Evolutionary conservation across 1,139 yeast genomes (phyloP).

Genomic region (Suhomyces anneliseae): DNA sequence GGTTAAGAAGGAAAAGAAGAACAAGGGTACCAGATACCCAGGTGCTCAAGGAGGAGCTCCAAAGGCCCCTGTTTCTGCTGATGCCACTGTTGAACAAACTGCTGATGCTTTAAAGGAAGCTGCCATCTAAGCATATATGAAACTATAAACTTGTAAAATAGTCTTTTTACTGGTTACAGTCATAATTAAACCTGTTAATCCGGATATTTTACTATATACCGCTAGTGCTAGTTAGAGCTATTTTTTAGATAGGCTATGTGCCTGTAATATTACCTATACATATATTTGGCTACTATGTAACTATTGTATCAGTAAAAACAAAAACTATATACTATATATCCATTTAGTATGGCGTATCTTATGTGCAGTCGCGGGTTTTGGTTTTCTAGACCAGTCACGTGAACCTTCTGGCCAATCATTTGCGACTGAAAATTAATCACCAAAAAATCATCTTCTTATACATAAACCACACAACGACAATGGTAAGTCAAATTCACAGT

Average conservation of each 20-base stretch:
- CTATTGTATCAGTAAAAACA: no score
- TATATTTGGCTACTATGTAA: no score
- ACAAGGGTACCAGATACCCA: constrained; percentile 84
- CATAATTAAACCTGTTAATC: no score
- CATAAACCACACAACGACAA: constrained; percentile 8
- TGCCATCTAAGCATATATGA: constrained; percentile 5
- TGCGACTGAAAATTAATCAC: constrained; percentile 12
- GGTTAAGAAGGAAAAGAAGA: constrained; percentile 74
- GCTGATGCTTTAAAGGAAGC: constrained; percentile 18
- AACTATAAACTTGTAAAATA: no score
- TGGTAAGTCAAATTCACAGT: constrained; percentile 2
- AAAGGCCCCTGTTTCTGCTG: constrained; percentile 10
- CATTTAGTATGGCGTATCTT: neutral
- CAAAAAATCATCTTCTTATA: constrained; percentile 6
- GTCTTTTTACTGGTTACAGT: no score
- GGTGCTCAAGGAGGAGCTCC: constrained; percentile 42
- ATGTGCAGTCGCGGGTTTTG: neutral
- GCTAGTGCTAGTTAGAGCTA: neutral
- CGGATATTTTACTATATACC: no score
- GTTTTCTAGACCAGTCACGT: neutral
- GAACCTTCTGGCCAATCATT: constrained; percentile 9
- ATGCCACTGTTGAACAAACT: constrained; percentile 17
- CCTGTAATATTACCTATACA: neutral
- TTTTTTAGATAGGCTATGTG: neutral
- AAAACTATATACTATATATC: no score